Base-by-base conservation (phyloP, 306 rosid genomes). In the Lathyrus oleraceus region DNA sequence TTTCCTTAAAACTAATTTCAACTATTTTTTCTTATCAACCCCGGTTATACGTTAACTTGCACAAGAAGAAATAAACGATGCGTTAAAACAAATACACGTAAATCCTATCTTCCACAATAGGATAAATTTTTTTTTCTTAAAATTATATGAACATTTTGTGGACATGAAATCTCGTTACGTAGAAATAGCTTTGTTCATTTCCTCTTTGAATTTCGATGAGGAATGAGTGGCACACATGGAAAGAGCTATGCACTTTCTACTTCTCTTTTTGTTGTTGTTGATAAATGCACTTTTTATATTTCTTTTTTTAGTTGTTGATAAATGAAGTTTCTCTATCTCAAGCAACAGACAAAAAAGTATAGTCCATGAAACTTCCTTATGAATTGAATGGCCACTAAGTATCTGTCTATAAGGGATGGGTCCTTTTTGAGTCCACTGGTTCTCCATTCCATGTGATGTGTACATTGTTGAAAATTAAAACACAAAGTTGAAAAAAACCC, bases 321-420 rank as follows among this genome's bases (percentile, higher is more conserved):
- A 35, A 9, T 43, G 76, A 27, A 61, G 23, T 69, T 63, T 69
- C 20, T 20, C 20, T 32, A 13, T 54, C 16, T 54, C 4, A 0
- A 19, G 2, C 13, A n/a, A 4, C 7, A 48, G 40, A 61, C 70
- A 15, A 10, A 61, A 71, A 38, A 27, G 1, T 71, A 19, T 64
- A 30, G 21, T 19, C 12, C 39, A 14, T 60, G 78, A 80, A 82
- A 75, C 38, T 81, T 82, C 79, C 57, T 48, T 7, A 30, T 39
- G 17, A 38, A 74, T 4, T 75, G 51, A 65, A 48, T 58, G 64
- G 62, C 23, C 67, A 70, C 16, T 30, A 60, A 28, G 42, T 38
- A 28, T 69, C 42, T 38, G 9, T 16, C 36, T 0, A 10, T 14
- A 56, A 57, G 21, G 57, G 5, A 10, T 14, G 66, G 76, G 71